Evolutionary conservation across 148 eudicot genomes (phyloP), one percentile per base, ranked within the genome.

Genomic region (Polygonum aviculare): DNA sequence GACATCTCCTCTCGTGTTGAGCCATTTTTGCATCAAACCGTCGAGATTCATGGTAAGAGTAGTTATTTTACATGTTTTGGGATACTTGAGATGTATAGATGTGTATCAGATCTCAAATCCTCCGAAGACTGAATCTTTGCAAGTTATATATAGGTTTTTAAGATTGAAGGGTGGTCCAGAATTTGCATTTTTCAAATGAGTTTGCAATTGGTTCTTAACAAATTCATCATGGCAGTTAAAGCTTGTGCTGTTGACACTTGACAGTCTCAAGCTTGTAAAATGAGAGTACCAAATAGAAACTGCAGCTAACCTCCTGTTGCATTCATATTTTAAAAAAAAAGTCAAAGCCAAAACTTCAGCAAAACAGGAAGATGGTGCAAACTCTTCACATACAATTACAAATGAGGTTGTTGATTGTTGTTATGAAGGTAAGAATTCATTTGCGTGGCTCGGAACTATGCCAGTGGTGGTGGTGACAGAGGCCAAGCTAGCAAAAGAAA

Each of bases 11-110:
- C 77, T 2, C 83, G 69, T 48, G 70, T 51, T 2, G 52, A 22
- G 18, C 84, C 86, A 1, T 81, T 84, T 48, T 33, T 74, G 18
- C 45, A 76, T 48, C 80, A 81, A 11, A 78, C 71, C 4, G 7
- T 84, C 21, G 60, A 69, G 4, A 81, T 69, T 2, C 75, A 78
- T 70, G 86, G 84, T 84, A 79, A 12, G 47, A 7, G 11, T 44
- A 44, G 7, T 26, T 26, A 26, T 26, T 26, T 26, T 26, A 0
- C 31, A 26, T 26, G 0, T 26, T 26, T 26, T 26, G 31, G 31
- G 31, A 26, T 26, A 26, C 31, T 26, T 26, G 31, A 26, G 31
- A 26, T 26, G 31, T 26, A 26, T 26, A 26, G 31, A 26, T 73
- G 12, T 1, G 33, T 2, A 11, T 60, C 4, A 33, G 14, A 7